Evolutionary conservation across 2,329 filamentous ascomycete species (phyloP), one percentile per base, ranked within the genome.

Genomic region (Elsinoe perseae): DNA sequence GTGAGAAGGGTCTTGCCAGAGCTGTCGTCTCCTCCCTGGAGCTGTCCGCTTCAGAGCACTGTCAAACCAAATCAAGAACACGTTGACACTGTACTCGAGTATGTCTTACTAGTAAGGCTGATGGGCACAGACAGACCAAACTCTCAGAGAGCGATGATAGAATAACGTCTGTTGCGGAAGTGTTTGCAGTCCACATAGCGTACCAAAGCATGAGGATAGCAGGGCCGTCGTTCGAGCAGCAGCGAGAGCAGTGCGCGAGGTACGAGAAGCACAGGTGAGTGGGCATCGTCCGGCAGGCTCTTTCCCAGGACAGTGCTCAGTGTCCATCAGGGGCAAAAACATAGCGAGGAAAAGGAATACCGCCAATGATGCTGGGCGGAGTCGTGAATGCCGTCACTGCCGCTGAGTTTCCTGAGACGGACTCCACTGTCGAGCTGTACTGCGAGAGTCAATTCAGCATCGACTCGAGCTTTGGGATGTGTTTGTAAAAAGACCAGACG

Each of bases 241-340:
- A 28, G n/a, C 25, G 25, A 50, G 44, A 50, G 44, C 27, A 50
- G 44, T 50, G 44, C 44, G 16, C 44, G 28, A 50, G 44, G 44
- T 18, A 32, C 16, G 25, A 30, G 28, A 30, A 30, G 44, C 44
- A 50, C 44, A 32, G 28, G 28, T 32, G 44, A 21, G 44, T 30
- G 44, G 25, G 44, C 40, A 20, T 4, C 21, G 44, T 20, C 8
- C 25, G 44, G 44, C 9, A 50, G 25, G 14, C 44, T 25, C 44
- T 30, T 50, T 32, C 25, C 8, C 10, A 16, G 44, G 25, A 30
- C 44, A 32, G 28, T 30, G 28, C 44, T 50, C 44, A 32, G n/a
- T 50, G 25, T 30, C 44, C 21, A 25, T 50, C 44, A 50, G 44
- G 44, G 44, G 44, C 44, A 20, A 32, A 8, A 32, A 27, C 44